Conservation (phyloP, 371 early-diverging fungal species). For the Rhizomucor pusillus region DNA sequence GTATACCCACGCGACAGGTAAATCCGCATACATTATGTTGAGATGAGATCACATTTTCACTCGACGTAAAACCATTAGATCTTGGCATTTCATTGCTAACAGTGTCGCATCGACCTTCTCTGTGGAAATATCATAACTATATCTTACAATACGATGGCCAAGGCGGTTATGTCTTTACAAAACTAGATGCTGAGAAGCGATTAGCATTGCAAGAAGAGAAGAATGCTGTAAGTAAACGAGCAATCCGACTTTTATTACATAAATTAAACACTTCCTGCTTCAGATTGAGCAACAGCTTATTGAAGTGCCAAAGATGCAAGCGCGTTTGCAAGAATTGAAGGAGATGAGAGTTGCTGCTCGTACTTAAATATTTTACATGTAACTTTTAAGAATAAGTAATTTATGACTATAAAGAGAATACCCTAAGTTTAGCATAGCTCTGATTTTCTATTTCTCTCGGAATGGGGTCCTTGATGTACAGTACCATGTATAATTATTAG, state of each 20-base stretch:
- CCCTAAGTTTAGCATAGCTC: too few species aligned
- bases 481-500: too few species aligned
- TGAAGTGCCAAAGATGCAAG: slow-evolving; percentile 70
- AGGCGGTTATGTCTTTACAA: slow-evolving; percentile 83
- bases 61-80: slow-evolving; percentile 27
- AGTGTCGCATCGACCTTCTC: slow-evolving; percentile 84
- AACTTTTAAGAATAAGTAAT: too few species aligned
- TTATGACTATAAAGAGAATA: too few species aligned
- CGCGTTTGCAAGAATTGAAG: slow-evolving; percentile 61
- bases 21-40: not conserved
- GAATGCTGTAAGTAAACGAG: slow-evolving; percentile 45
- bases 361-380: not conserved
- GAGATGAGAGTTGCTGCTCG: slow-evolving; percentile 20
- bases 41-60: slow-evolving; percentile 18
- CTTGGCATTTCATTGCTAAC: slow-evolving; percentile 87
- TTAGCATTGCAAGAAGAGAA: slow-evolving; percentile 78
- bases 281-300: slow-evolving; percentile 70
- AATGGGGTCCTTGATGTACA: too few species aligned
- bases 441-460: too few species aligned
- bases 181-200: slow-evolving; percentile 85
- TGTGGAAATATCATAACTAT: slow-evolving; percentile 87
- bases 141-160: slow-evolving; percentile 87
- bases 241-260: not conserved
- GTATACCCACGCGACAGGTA: slow-evolving; percentile 84
- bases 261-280: not conserved